phyloP scores from a whole-genome alignment of 148 eudicot species.

The Rhododendron kiyosumense region DNA sequence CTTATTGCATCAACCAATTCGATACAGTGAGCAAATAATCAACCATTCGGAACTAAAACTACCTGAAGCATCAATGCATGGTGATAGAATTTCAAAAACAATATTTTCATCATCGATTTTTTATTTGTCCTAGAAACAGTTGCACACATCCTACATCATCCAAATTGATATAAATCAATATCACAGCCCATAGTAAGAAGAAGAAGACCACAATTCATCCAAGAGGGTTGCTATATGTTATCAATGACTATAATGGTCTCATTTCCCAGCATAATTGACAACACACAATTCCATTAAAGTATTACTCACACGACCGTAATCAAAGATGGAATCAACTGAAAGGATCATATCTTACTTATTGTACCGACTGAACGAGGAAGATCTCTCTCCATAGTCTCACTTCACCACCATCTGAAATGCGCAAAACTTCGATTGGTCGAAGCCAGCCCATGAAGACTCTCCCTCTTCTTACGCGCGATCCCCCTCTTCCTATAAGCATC shows the following conservation, averaged over 20 bases:
- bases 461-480: neutral
- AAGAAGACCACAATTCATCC: neutral
- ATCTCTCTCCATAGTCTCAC: neutral
- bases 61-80: conserved; percentile 8
- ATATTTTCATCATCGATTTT: neutral
- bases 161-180: conserved; percentile 39
- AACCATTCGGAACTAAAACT: neutral
- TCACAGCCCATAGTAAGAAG: neutral
- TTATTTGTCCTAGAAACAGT: conserved; percentile 38
- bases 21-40: neutral
- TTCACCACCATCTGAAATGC: neutral
- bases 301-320: neutral
- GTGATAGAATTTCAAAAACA: neutral
- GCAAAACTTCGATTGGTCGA: neutral
- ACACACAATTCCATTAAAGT: neutral
- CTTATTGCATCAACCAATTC: neutral
- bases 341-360: neutral
- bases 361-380: neutral
- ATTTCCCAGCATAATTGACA: neutral
- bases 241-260: neutral
- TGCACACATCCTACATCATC: conserved; percentile 63
- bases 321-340: neutral
- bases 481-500: neutral
- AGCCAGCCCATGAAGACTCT: conserved; percentile 1
- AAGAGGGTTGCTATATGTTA: neutral